Evolutionary conservation across 352 stramenopile genomes (phyloP), one percentile per base, ranked within the genome.

Genomic region (Globisporangium cylindrosporum): DNA sequence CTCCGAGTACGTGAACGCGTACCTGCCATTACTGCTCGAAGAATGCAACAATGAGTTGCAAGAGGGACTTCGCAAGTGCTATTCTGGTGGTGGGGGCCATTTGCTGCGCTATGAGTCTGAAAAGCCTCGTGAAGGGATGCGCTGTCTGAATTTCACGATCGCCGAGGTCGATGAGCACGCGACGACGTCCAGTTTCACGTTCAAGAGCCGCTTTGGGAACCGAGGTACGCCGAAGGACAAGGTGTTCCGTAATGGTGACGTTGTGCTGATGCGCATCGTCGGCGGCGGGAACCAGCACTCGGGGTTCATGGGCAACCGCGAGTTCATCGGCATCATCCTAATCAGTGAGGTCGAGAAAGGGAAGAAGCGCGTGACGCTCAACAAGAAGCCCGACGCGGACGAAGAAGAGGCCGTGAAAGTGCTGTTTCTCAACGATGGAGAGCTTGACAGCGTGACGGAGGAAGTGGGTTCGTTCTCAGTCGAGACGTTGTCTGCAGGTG

Each of bases 21-120:
- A 93, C 51, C 69, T 93, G 6, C 89, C 89, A 0, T 67, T 96
- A 20, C 72, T 96, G 46, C 59, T 96, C 0, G 89, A 95, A 76
- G 89, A 96, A 71, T 90, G 81, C 38, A 88, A 86, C 70, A 93
- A 90, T 25, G 89, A 95, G 67, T 71, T 96, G 27, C 80, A 91
- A 64, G 82, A 94, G 67, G 77, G 78, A 0, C 69, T 93, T 36
- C 81, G 78, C 43, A 81, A 78, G 51, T 81, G 72, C 36, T 81
- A 73, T 36, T 79, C 71, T 25, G 67, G 27, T n/a, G 73, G 73
- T n/a, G 72, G 67, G 20, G 80, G 87, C 0, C 86, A 94, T 58
- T 51, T 90, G 24, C 61, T 95, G 29, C 86, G 85, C 10, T 94
- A 94, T 54, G 87, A 95, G 49, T 87, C 82, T 0, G 89, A 96